phyloP scores from a whole-genome alignment of 2,329 filamentous ascomycete genomes.

The Aspergillus sp. region DNA sequence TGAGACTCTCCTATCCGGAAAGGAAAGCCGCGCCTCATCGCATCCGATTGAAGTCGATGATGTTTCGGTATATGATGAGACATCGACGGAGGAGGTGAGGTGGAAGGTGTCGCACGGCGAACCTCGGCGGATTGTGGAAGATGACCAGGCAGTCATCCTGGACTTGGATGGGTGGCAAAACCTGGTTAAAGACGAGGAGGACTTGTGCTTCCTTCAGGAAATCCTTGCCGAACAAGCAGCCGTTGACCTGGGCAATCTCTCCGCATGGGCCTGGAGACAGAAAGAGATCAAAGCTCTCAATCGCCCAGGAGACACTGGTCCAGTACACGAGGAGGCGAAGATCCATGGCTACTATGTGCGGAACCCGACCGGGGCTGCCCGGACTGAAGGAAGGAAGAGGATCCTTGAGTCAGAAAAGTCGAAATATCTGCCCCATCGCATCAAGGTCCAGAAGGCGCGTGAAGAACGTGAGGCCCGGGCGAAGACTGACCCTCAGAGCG shows the following conservation, averaged over 20 bases:
- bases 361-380: constrained; percentile 78
- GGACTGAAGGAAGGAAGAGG: constrained; percentile 91
- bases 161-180: constrained; percentile 71
- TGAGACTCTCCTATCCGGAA: neutral
- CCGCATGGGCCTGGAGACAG: constrained; percentile 68
- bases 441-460: constrained; percentile 87
- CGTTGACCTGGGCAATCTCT: constrained; percentile 55
- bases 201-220: constrained; percentile 56
- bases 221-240: constrained; percentile 47
- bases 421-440: constrained; percentile 94
- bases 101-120: constrained; percentile 60
- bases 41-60: constrained; percentile 23
- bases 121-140: constrained; percentile 63
- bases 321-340: constrained; percentile 51
- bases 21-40: constrained; percentile 9
- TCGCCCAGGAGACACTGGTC: constrained; percentile 53
- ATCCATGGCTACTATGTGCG: constrained; percentile 76
- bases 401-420: constrained; percentile 97
- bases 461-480: constrained; percentile 81
- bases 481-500: constrained; percentile 61
- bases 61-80: constrained; percentile 32
- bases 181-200: constrained; percentile 67
- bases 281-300: constrained; percentile 70
- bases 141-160: constrained; percentile 61
- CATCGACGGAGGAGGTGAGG: constrained; percentile 53